phyloP scores from a whole-genome alignment of 257 asterid species.

The Capsicum pubescens region DNA sequence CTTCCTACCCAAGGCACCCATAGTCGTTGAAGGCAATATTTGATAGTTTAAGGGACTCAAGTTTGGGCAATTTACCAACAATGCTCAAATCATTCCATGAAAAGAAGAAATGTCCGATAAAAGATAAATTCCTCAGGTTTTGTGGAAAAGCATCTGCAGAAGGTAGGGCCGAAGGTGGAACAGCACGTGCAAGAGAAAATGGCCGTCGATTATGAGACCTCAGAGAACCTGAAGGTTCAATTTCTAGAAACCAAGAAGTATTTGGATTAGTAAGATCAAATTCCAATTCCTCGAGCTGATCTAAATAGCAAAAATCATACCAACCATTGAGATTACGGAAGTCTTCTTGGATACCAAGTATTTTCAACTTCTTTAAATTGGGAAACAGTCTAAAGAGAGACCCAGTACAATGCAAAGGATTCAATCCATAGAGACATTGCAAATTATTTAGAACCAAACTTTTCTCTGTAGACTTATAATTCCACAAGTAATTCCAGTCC shows the following conservation, averaged over 20 bases:
- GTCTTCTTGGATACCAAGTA: not conserved
- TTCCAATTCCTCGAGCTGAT: not conserved
- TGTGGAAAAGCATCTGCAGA: conserved; percentile 35
- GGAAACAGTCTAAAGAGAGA: conserved; percentile 30
- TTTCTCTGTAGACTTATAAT: not conserved
- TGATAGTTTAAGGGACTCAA: not conserved
- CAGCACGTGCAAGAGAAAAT: too few relatives aligned
- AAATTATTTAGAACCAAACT: conserved; percentile 7
- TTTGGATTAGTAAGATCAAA: too few relatives aligned
- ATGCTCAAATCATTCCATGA: not conserved
- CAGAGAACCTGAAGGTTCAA: not conserved
- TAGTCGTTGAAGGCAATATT: not conserved
- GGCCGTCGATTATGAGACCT: not conserved
- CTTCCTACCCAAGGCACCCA: not conserved
- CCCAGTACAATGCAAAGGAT: conserved; percentile 28
- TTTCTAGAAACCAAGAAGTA: too few relatives aligned
- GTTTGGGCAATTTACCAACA: not conserved
- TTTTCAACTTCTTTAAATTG: conserved; percentile 34
- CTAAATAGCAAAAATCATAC: conserved; percentile 20
- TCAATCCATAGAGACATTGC: conserved; percentile 24
- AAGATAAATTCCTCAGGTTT: conserved; percentile 18
- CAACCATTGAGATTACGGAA: not conserved
- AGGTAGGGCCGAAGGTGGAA: not conserved
- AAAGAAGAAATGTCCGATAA: not conserved
- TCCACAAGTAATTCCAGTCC: not conserved